These are phyloP conservation scores for Bolboschoenus planiculmis DNA, from an alignment of 176 grass and related monocot genomes.

Conservation along the genomic window DNA sequence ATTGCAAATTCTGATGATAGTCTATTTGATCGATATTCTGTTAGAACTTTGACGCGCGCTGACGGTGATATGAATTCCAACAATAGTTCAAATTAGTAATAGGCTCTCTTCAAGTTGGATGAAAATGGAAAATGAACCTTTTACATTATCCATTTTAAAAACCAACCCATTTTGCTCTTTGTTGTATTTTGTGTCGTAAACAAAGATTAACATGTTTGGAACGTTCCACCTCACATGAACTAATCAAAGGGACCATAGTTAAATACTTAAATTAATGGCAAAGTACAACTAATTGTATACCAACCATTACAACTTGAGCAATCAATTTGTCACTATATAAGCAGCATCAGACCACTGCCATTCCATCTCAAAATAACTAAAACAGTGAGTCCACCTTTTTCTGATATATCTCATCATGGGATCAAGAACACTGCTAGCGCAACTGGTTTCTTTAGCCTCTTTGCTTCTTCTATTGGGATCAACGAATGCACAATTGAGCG, in stretches of 20 bases:
- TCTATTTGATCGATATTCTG: not conserved
- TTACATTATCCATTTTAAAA: no score
- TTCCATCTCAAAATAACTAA: not conserved
- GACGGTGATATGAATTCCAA: not conserved
- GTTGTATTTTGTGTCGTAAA: not conserved
- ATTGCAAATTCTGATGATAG: not conserved
- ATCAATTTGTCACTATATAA: not conserved
- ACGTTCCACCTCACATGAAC: not conserved
- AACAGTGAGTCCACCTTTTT: not conserved
- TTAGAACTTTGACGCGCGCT: not conserved
- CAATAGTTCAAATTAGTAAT: not conserved
- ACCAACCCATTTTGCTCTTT: not conserved
- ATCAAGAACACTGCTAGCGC: not conserved
- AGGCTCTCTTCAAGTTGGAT: not conserved
- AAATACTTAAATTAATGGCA: no score
- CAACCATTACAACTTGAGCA: not conserved
- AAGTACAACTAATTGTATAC: not conserved
- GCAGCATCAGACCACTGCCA: not conserved
- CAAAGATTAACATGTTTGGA: not conserved
- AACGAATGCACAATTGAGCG: slow-evolving; percentile 10
- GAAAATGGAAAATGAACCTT: not conserved
- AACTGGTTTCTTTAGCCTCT: not conserved
- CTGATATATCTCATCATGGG: not conserved
- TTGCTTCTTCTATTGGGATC: slow-evolving; percentile 16
- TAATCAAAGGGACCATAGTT: not conserved